These are phyloP conservation scores for Vanrija humicola DNA, from an alignment of 1,284 basidiomycete species.

Conservation along the genomic window DNA sequence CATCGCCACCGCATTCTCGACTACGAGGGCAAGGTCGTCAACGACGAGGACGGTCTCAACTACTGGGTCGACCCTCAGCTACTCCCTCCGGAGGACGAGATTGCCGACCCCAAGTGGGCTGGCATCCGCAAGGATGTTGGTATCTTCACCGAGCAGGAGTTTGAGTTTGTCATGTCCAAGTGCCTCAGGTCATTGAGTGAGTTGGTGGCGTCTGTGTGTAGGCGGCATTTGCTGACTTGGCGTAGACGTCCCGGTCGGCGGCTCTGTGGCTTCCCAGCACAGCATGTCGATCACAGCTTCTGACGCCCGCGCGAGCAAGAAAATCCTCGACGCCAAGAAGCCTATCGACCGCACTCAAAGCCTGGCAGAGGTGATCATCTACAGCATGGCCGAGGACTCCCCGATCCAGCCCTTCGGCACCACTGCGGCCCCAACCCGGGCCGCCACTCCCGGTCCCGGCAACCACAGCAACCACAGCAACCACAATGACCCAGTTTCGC, in stretches of 20 bases:
- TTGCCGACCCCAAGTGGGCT: slow-evolving; percentile 64
- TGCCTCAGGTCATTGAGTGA: slow-evolving; percentile 80
- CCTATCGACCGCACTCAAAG: slow-evolving; percentile 68
- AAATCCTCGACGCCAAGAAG: slow-evolving; percentile 70
- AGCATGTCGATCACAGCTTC: slow-evolving; percentile 49
- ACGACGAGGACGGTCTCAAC: slow-evolving; percentile 57
- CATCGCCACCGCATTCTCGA: slow-evolving; percentile 36
- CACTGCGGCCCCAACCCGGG: slow-evolving; percentile 36
- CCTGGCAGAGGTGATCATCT: slow-evolving; percentile 82
- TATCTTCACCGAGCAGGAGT: slow-evolving; percentile 82
- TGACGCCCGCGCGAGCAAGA: slow-evolving; percentile 58
- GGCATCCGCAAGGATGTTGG: slow-evolving; percentile 77
- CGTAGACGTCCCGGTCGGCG: slow-evolving; percentile 54
- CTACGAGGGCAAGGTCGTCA: slow-evolving; percentile 33
- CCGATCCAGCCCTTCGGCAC: slow-evolving; percentile 50
- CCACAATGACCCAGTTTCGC: slow-evolving; percentile 16
- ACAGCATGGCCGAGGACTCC: slow-evolving; percentile 85
- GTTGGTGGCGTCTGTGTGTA: slow-evolving; percentile 37
- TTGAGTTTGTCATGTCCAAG: slow-evolving; percentile 79
- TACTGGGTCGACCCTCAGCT: slow-evolving; percentile 38
- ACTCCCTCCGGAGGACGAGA: slow-evolving; percentile 56
- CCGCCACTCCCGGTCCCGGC: slow-evolving; percentile 53
- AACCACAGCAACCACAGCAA: neutral
- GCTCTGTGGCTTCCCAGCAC: slow-evolving; percentile 33
- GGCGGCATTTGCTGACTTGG: neutral